Evolutionary conservation across 1,284 basidiomycete genomes (phyloP), one percentile per base, ranked within the genome.

Genomic region (Cryptococcus jaspeensis): DNA sequence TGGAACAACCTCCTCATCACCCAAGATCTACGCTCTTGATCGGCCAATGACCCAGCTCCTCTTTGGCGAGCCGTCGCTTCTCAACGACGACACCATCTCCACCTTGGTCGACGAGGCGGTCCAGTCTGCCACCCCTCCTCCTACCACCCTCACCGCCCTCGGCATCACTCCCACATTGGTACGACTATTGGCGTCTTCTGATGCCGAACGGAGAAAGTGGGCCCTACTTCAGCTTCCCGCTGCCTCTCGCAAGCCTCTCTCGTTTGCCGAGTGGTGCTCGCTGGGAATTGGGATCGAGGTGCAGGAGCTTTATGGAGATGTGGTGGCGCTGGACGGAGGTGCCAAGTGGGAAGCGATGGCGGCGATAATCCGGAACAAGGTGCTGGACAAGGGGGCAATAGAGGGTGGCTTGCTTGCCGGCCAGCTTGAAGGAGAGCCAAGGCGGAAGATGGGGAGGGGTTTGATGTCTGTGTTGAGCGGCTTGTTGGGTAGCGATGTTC

Each of bases 31-130:
- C 25, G 46, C 62, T 25, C 61, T 82, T 3, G 79, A 83, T 9
- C 72, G 82, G 9, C 80, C 83, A 0, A 64, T 84, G 47, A 63
- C 84, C 4, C 90, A 88, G 71, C 85, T 88, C 47, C 81, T 87
- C 52, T 74, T 90, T 53, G 84, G 82, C 32, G 88, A 88, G 75
- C 79, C 85, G 58, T 77, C 77, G 22, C 75, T 90, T 44, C 79
- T 90, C 42, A 79, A 76, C 40, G 80, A 87, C 63, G 54, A 78
- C 1, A 74, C 78, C 23, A 77, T 91, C 43, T 70, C 83, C 40
- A 38, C 37, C 5, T 44, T 69, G 0, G 37, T 72, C 23, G 69
- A 72, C 41, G 25, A 49, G 20, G 67, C 62, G 15, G 47, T 69
- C 4, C 46, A 51, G 2, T 53, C 64, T 5, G 11, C 56, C 1